phyloP scores from a whole-genome alignment of 1,284 basidiomycete species.

The Puccinia novopanici region DNA sequence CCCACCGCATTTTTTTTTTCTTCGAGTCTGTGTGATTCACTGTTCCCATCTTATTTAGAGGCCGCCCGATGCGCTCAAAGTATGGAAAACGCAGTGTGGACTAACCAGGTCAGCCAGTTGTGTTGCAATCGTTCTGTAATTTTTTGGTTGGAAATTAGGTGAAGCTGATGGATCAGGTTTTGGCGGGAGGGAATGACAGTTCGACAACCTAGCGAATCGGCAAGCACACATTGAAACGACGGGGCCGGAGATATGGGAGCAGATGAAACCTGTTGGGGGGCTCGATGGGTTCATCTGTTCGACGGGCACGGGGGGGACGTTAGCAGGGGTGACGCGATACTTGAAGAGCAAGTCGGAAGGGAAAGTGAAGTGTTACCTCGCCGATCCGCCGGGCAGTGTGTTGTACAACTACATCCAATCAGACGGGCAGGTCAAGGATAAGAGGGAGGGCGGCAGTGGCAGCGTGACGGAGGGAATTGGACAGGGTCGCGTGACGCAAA shows the following conservation, averaged over 20 bases:
- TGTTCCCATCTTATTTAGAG: conserved; percentile 58
- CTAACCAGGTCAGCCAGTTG: conserved; percentile 68
- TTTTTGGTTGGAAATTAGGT: background rate
- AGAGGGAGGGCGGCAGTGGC: conserved; percentile 72
- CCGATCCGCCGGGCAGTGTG: conserved; percentile 83
- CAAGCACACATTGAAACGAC: conserved; percentile 59
- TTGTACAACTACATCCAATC: conserved; percentile 81
- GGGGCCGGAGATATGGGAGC: conserved; percentile 60
- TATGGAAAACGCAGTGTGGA: conserved; percentile 94
- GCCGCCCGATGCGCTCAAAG: conserved; percentile 80
- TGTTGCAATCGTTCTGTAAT: background rate
- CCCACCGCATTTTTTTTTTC: background rate
- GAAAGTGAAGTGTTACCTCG: conserved; percentile 59
- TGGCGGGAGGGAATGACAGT: conserved; percentile 22
- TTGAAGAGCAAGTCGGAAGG: conserved; percentile 57
- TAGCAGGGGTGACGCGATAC: conserved; percentile 58
- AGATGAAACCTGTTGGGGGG: conserved; percentile 56
- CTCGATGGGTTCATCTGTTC: conserved; percentile 59
- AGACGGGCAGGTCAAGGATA: conserved; percentile 70
- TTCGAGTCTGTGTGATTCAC: background rate
- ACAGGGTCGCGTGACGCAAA: conserved; percentile 94
- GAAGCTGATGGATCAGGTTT: background rate
- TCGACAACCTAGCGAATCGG: conserved; percentile 59
- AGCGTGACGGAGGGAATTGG: conserved; percentile 99
- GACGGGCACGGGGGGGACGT: conserved; percentile 59